Evolutionary conservation across 2,329 filamentous ascomycete species (phyloP), one percentile per base, ranked within the genome.

Genomic region (Cytospora schulzeri): DNA sequence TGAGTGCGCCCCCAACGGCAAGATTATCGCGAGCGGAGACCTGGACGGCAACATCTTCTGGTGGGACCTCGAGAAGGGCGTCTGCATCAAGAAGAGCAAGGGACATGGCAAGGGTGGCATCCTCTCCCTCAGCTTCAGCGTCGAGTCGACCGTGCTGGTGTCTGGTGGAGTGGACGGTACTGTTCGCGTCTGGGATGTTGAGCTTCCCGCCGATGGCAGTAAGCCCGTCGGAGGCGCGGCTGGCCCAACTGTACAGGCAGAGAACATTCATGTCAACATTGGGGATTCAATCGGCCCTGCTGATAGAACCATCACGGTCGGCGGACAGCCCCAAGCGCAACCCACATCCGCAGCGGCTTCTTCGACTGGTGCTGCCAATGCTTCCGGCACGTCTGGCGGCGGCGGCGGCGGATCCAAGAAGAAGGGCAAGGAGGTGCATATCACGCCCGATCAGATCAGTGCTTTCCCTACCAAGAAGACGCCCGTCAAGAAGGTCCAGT

Each of bases 401-500:
- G 69, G 68, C 2, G 66, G 63, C 8, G 69, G 68, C 2, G 66
- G 63, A 2, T 72, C 76, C 4, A 89, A 89, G 83, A 96, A 96
- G 80, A 92, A 92, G 76, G 87, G 86, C 63, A 97, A 97, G 76
- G 94, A 97, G 71, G 91, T 93, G 4, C 91, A 92, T 71, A 90
- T 97, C 53, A 93, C 90, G 0, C 89, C 93, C 0, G 95, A 99
- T 73, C 95, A 98, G 78, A 96, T 99, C 78, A 92, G 88, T 68
- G 93, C 92, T 0, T 98, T 97, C 74, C 89, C 92, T 0, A 98
- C 95, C 4, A 99, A 99, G 85, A 97, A 96, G 79, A 94, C 91
- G 19, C 93, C 94, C 0, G 91, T 98, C 14, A 91, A 96, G 77
- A 95, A 94, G 78, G 93, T 96, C 61, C 87, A 90, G 72, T 97